These are phyloP conservation scores for Prasinococcaceae sp. DNA, from an alignment of 139 green algal genomes.

Conservation along the genomic window DNA sequence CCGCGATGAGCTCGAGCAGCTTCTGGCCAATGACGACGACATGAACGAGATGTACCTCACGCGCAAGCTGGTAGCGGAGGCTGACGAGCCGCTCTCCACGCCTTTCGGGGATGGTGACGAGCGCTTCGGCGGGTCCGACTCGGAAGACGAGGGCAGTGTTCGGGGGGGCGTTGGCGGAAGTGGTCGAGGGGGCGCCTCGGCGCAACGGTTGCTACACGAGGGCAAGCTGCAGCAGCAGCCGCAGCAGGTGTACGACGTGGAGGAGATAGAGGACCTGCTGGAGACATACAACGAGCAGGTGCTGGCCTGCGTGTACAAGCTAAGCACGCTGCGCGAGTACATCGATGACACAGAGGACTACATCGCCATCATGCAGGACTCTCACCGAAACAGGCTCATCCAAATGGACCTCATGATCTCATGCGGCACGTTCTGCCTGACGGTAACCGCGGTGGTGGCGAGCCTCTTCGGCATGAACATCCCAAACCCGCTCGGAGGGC, in stretches of 20 bases:
- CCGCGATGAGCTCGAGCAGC: conserved; percentile 24
- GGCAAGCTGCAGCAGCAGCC: conserved; percentile 4
- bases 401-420: conserved; percentile 76
- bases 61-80: conserved; percentile 16
- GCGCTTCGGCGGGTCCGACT: too few relatives aligned
- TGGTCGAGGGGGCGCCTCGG: too few relatives aligned
- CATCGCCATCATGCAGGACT: conserved; percentile 90
- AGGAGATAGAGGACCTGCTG: conserved; percentile 31
- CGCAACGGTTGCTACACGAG: too few relatives aligned
- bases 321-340: conserved; percentile 60
- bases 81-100: too few relatives aligned
- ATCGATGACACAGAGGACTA: conserved; percentile 95
- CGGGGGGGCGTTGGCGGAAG: too few relatives aligned
- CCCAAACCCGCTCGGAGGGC: conserved; percentile 5
- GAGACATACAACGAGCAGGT: conserved; percentile 25
- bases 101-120: too few relatives aligned
- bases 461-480: conserved; percentile 94
- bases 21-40: conserved; percentile 34
- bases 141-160: too few relatives aligned
- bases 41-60: conserved; percentile 36
- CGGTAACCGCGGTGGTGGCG: conserved; percentile 41
- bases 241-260: conserved; percentile 13
- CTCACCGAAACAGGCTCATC: conserved; percentile 36
- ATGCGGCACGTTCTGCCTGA: conserved; percentile 51
- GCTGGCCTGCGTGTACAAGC: conserved; percentile 19